These are phyloP conservation scores for Rugosomyces carneus DNA, from an alignment of 1,284 basidiomycete species.

Conservation along the genomic window DNA sequence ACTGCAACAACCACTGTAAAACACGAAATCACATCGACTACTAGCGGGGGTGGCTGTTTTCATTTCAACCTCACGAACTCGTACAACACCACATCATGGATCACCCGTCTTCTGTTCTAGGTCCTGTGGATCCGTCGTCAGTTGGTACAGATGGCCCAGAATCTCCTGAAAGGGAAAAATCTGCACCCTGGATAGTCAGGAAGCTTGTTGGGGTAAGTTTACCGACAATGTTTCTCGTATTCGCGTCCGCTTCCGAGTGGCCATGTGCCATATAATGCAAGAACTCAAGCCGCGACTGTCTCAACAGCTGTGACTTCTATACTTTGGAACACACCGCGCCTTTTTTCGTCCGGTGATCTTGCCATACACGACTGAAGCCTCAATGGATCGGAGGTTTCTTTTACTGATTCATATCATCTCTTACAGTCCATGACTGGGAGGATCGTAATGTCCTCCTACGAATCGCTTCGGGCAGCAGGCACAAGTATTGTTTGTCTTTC, in stretches of 20 bases:
- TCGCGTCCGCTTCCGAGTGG: background rate
- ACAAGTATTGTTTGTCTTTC: slow-evolving; percentile 57
- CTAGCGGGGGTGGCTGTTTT: background rate
- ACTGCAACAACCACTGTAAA: background rate
- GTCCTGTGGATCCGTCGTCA: slow-evolving; percentile 49
- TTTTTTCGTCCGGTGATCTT: background rate
- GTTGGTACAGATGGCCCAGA: slow-evolving; percentile 18
- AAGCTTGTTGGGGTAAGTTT: slow-evolving; percentile 55
- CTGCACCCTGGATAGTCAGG: slow-evolving; percentile 57
- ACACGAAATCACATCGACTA: background rate
- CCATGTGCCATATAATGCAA: background rate
- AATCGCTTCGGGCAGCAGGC: slow-evolving; percentile 53
- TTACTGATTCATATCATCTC: background rate
- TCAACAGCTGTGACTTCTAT: background rate
- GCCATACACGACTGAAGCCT: too few species aligned
- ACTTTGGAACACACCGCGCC: background rate
- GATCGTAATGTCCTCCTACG: slow-evolving; percentile 61
- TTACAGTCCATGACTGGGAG: slow-evolving; percentile 56
- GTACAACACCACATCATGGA: slow-evolving; percentile 5
- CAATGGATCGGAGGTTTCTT: background rate
- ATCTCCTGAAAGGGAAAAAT: slow-evolving; percentile 43
- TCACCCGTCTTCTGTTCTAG: slow-evolving; percentile 24
- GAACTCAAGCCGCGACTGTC: background rate
- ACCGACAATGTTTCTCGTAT: background rate
- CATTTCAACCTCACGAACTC: too few species aligned